Percentiles rank a stretch among this genome's conserved stretches.
These are phyloP conservation scores for Exophiala sp. DNA, from an alignment of 2,329 filamentous ascomycete species.

Conservation along the genomic window DNA sequence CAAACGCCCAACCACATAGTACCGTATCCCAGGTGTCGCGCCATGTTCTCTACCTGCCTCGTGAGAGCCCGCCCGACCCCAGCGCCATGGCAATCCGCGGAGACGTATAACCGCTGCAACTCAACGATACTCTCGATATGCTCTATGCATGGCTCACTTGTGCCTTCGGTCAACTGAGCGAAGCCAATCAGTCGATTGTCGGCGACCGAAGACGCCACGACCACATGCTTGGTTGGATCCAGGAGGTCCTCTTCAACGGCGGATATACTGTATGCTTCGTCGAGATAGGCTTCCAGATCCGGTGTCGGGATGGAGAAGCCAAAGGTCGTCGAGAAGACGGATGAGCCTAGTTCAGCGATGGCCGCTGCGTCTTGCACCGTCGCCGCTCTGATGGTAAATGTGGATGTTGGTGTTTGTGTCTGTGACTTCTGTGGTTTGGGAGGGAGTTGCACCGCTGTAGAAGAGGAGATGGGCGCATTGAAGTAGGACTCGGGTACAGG, in stretches of 20 bases:
- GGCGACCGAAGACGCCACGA: constrained; percentile 14
- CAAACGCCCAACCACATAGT: constrained; percentile 25
- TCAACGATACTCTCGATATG: constrained; percentile 15
- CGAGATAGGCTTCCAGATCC: constrained; percentile 21
- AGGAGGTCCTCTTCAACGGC: constrained; percentile 20
- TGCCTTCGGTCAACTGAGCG: constrained; percentile 21
- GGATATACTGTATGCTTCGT: constrained; percentile 15
- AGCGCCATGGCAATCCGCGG: constrained; percentile 12
- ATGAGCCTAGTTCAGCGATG: constrained; percentile 20
- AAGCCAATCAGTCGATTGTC: constrained; percentile 18
- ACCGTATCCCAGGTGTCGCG: constrained; percentile 12
- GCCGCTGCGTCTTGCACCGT: constrained; percentile 16
- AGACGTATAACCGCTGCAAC: constrained; percentile 24
- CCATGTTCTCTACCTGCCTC: constrained; percentile 10
- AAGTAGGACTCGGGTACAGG: constrained; percentile 6
- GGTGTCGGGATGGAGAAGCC: constrained; percentile 23
- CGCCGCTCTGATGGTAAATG: constrained; percentile 12
- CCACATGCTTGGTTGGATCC: constrained; percentile 11
- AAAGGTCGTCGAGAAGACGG: constrained; percentile 22
- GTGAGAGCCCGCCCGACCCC: constrained; percentile 17
- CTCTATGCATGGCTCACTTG: constrained; percentile 21
- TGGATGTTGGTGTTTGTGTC: neutral
- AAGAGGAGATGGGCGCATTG: constrained; percentile 16
- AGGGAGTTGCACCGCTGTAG: constrained; percentile 7
- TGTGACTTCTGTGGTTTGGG: neutral